phyloP scores from a whole-genome alignment of 2,329 filamentous ascomycete species.

The Pseudopyrenochaeta lycopersici region DNA sequence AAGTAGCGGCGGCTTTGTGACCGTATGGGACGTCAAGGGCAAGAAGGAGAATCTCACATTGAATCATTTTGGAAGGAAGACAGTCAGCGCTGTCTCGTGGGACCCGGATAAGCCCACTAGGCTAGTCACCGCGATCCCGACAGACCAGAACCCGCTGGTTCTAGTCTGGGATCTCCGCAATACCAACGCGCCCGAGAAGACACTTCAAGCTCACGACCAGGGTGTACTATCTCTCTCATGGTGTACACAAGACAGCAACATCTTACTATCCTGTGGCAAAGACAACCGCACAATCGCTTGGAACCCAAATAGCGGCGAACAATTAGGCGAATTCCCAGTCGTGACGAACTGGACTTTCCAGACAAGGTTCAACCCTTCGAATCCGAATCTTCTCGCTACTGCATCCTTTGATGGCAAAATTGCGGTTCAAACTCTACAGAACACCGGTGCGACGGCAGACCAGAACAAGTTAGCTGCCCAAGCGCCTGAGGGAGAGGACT shows the following conservation, averaged over 20 bases:
- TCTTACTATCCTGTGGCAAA: slow-evolving; percentile 93
- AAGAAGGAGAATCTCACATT: slow-evolving; percentile 97
- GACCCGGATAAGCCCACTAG: slow-evolving; percentile 93
- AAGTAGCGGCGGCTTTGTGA: slow-evolving; percentile 91
- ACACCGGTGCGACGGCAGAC: slow-evolving; percentile 81
- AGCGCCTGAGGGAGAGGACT: slow-evolving; percentile 88
- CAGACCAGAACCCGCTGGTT: slow-evolving; percentile 88
- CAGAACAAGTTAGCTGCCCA: slow-evolving; percentile 66
- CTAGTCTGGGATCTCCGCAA: slow-evolving; percentile 95
- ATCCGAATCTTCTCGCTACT: slow-evolving; percentile 90
- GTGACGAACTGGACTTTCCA: slow-evolving; percentile 99
- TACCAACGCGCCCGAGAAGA: slow-evolving; percentile 91
- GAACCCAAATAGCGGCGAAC: slow-evolving; percentile 92
- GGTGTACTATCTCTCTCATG: slow-evolving; percentile 94
- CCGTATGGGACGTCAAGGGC: slow-evolving; percentile 97
- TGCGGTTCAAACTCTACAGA: slow-evolving; percentile 90
- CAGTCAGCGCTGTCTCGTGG: slow-evolving; percentile 96
- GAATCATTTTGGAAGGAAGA: slow-evolving; percentile 87
- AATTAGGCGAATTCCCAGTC: slow-evolving; percentile 91
- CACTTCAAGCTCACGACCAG: slow-evolving; percentile 89
- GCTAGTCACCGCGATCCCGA: slow-evolving; percentile 89
- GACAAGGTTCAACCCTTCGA: slow-evolving; percentile 91
- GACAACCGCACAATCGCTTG: slow-evolving; percentile 95
- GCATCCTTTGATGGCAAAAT: slow-evolving; percentile 98
- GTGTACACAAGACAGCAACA: slow-evolving; percentile 89